Base-by-base conservation (phyloP, 495 filamentous ascomycete species). In the Tetracladium setigerum region DNA sequence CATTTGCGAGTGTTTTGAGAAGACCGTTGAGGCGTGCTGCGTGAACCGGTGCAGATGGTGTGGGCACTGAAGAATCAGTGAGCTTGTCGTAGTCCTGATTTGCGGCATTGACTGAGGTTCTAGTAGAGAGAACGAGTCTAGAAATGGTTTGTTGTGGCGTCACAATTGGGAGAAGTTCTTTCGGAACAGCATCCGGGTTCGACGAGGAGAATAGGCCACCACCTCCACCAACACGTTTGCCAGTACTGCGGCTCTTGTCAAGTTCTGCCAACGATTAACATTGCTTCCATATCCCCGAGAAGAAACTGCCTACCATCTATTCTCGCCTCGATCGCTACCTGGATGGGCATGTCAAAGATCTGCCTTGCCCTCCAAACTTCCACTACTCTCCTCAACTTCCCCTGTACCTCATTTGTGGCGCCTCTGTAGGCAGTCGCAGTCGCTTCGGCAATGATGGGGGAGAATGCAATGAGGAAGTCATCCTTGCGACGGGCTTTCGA, bases 391-490 rank as follows among this genome's bases (percentile, higher is more conserved):
- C 82, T 74, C 9, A 99, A 70, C 64, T 95, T 95, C 51, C 82
- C 74, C 59, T 95, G 90, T 19, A 95, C 78, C 42, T 96, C 89
- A 38, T 77, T 71, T 22, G 84, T 76, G 11, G 89, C 76, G 27
- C 90, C 87, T 66, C 87, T 92, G 66, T 96, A 97, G 42, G 94
- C 89, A 8, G 73, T 70, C 19, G 85, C 74, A 8, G 82, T 84
- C 8, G 88, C 90, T 57, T 97, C 94, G 2, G 82, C 87, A 46
- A 98, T 85, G 56, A 95, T 79, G 8, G 89, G 88, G 4, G 87
- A 84, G 63, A 95, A 96, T 4, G 92, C 89, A 22, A 83, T 77
- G 13, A 95, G 66, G 55, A 99, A 99, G 45, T 99, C 92, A 30
- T 89, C 79, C 67, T 94, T 95, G 37, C 80, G 78, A 35, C 89